A percentile compares a stretch with the other conserved stretches of the same genome.
These are phyloP conservation scores for Hypoxylon trugodes DNA, from an alignment of 495 filamentous ascomycete species.

Conservation along the genomic window DNA sequence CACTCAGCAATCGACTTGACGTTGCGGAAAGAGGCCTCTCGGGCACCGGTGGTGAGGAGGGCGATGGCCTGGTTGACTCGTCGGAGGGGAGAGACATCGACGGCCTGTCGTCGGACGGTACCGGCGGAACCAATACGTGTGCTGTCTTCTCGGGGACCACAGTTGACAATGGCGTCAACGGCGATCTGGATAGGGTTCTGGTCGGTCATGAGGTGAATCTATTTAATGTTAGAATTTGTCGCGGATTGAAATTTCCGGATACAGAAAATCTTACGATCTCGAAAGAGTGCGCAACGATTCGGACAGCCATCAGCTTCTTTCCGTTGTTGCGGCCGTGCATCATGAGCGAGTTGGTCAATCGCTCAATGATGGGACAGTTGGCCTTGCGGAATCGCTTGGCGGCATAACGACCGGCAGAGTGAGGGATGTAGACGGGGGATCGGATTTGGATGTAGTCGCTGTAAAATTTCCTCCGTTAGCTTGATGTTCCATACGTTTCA, in stretches of 20 bases:
- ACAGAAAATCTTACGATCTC: conserved; percentile 80
- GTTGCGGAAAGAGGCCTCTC: conserved; percentile 98
- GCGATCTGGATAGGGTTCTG: conserved; percentile 99
- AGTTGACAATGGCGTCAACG: conserved; percentile 99
- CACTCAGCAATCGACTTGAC: conserved; percentile 99
- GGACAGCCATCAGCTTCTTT: conserved; percentile 99
- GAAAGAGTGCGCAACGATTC: conserved; percentile 98
- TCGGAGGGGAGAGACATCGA: conserved; percentile 99
- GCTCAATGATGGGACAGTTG: conserved; percentile 99
- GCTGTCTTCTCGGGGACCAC: conserved; percentile 98
- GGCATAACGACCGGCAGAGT: conserved; percentile 98
- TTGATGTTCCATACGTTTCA: conserved; percentile 8
- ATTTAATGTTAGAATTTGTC: conserved; percentile 29
- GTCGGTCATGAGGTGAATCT: conserved; percentile 99
- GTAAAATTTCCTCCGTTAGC: conserved; percentile 58
- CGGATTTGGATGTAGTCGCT: conserved; percentile 99
- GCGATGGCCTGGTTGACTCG: conserved; percentile 99
- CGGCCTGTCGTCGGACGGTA: conserved; percentile 99
- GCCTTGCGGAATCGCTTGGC: conserved; percentile 99
- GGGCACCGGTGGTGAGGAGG: conserved; percentile 95
- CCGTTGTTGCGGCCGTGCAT: conserved; percentile 99
- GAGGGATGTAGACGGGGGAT: conserved; percentile 95
- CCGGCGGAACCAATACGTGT: conserved; percentile 99
- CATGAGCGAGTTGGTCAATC: conserved; percentile 99
- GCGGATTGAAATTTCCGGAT: background rate